These are phyloP conservation scores for Aspergillus pseudoviridinutans DNA, from an alignment of 2,329 filamentous ascomycete genomes.

Conservation along the genomic window DNA sequence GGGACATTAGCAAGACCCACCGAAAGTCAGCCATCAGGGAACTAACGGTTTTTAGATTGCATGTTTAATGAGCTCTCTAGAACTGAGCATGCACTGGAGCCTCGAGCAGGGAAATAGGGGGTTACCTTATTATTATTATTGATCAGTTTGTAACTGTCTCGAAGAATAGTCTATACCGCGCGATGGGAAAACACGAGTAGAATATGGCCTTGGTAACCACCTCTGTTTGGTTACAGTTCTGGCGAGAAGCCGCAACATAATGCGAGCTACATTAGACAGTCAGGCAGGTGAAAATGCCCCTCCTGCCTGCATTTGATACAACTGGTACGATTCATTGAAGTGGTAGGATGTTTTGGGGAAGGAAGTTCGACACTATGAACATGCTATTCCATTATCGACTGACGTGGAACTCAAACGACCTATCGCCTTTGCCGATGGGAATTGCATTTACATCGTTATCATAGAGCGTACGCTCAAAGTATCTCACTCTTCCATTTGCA, in stretches of 20 bases:
- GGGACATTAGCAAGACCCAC: not conserved
- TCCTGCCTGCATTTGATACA: not conserved
- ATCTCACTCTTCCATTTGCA: slow-evolving; percentile 53
- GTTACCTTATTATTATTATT: not conserved
- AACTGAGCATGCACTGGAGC: not conserved
- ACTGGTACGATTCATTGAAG: not conserved
- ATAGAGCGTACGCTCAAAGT: slow-evolving; percentile 59
- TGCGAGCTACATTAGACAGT: not conserved
- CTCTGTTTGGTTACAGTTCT: not conserved
- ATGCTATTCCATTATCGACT: not conserved
- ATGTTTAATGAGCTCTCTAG: not conserved
- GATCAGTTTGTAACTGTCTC: not conserved
- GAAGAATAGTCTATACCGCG: not conserved
- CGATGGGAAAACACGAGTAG: not conserved
- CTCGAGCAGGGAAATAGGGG: not conserved
- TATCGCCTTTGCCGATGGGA: slow-evolving; percentile 45
- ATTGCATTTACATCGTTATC: slow-evolving; percentile 50
- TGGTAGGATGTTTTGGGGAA: not conserved
- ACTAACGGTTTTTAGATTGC: not conserved
- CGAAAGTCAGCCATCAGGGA: not conserved
- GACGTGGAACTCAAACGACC: slow-evolving; percentile 32
- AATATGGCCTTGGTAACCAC: not conserved
- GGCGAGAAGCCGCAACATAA: too few relatives aligned
- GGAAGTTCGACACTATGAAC: not conserved
- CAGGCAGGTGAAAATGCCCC: not conserved